Percentiles rank a stretch among this genome's conserved stretches.
Evolutionary conservation across 495 filamentous ascomycete species (phyloP).

Genomic region (Neurospora sp.): DNA sequence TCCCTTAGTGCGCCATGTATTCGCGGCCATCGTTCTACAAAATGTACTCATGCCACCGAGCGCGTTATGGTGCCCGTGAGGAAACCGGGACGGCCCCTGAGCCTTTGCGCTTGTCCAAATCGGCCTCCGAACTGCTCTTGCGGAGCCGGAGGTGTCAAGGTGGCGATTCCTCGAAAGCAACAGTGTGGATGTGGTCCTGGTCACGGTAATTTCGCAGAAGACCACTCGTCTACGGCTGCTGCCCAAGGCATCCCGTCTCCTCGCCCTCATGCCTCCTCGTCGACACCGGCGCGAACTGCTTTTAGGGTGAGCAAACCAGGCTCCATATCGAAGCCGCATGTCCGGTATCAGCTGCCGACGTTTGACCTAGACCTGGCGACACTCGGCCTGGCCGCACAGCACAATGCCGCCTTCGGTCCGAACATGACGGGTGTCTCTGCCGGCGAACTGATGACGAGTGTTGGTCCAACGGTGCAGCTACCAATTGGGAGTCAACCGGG

Average conservation of each 20-base stretch:
- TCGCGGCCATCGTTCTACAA: conserved; percentile 76
- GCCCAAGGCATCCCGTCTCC: neutral
- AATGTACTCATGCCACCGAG: conserved; percentile 64
- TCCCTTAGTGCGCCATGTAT: conserved; percentile 65
- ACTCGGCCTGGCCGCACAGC: conserved; percentile 25
- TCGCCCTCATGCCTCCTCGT: conserved; percentile 16
- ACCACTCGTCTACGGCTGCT: conserved; percentile 7
- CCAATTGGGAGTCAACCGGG: neutral
- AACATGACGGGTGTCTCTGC: conserved; percentile 1
- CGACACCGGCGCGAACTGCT: conserved; percentile 21
- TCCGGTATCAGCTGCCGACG: conserved; percentile 29
- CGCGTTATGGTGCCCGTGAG: conserved; percentile 69
- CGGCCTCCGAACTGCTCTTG: conserved; percentile 37
- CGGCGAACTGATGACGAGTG: neutral
- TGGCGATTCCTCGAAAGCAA: conserved; percentile 42
- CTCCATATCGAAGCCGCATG: conserved; percentile 13
- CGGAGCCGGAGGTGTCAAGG: conserved; percentile 38
- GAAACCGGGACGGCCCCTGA: conserved; percentile 70
- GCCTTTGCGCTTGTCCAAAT: conserved; percentile 60
- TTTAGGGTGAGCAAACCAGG: conserved; percentile 35
- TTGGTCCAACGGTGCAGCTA: neutral
- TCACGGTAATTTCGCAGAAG: neutral
- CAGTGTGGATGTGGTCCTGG: conserved; percentile 34
- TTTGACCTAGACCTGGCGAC: conserved; percentile 33
- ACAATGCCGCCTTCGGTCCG: conserved; percentile 7